phyloP scores from a whole-genome alignment of 164 flowering plant genomes.

The Dillenia suffruticosa region DNA sequence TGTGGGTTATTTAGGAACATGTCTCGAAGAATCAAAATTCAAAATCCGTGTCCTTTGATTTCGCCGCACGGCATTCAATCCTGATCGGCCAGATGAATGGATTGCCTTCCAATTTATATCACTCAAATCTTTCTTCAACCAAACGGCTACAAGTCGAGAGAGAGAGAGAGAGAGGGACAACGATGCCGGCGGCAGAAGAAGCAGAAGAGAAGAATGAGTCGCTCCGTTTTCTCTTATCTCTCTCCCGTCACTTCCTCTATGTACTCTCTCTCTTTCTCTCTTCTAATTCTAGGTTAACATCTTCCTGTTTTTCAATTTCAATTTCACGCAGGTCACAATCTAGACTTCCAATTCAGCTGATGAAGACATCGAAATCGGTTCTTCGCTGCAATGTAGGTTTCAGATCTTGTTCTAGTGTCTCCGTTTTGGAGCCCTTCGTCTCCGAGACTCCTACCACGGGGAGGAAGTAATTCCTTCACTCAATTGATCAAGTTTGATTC shows the following conservation, averaged over 20 bases:
- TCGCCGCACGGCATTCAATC: too few species aligned
- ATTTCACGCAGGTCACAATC: conserved; percentile 13
- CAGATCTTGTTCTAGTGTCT: conserved; percentile 32
- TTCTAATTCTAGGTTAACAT: background rate
- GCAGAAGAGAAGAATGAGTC: conserved; percentile 28
- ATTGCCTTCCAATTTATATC: too few species aligned
- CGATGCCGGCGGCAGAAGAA: background rate
- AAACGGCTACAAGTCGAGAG: too few species aligned
- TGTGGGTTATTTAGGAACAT: too few species aligned
- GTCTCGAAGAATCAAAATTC: too few species aligned
- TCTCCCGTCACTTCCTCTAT: conserved; percentile 35
- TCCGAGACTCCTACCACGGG: conserved; percentile 27
- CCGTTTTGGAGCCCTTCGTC: conserved; percentile 18
- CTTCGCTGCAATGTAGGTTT: conserved; percentile 7
- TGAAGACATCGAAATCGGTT: background rate
- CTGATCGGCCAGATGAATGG: too few species aligned
- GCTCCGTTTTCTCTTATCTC: conserved; percentile 41
- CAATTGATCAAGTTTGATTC: too few species aligned
- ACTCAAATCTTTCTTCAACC: too few species aligned
- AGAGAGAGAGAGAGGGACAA: too few species aligned
- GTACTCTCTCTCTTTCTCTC: conserved; percentile 12
- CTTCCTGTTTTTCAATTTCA: background rate
- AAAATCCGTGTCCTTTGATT: too few species aligned
- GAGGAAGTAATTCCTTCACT: conserved; percentile 25
- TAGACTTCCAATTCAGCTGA: conserved; percentile 9